phyloP scores from a whole-genome alignment of 2,329 filamentous ascomycete genomes.

The Talaromyces sp. region DNA sequence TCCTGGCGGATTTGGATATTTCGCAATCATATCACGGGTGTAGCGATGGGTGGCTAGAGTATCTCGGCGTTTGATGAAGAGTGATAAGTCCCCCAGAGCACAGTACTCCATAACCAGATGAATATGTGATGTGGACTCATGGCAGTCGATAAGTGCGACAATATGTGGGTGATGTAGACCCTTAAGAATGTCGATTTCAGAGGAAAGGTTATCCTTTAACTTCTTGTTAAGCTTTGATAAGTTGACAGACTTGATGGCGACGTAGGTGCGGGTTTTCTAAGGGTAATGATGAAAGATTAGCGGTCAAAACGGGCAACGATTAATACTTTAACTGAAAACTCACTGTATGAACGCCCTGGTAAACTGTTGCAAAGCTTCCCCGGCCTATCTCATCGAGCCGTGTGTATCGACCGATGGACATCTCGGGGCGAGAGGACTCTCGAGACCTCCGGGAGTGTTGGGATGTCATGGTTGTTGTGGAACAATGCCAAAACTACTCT shows the following conservation, averaged over 20 bases:
- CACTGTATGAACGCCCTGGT: constrained; percentile 82
- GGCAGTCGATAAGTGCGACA: constrained; percentile 91
- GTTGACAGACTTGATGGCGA: constrained; percentile 96
- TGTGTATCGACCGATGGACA: constrained; percentile 72
- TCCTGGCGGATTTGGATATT: constrained; percentile 81
- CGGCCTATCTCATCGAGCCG: constrained; percentile 91
- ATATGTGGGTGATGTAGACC: constrained; percentile 94
- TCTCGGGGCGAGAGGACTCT: constrained; percentile 35
- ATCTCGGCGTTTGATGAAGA: constrained; percentile 94
- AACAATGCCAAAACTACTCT: constrained; percentile 18
- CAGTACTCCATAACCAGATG: constrained; percentile 99
- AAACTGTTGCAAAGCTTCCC: constrained; percentile 96
- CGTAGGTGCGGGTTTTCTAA: constrained; percentile 76
- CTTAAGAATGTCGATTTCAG: constrained; percentile 94
- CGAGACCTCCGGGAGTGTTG: constrained; percentile 47
- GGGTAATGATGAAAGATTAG: constrained; percentile 4
- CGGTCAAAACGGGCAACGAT: constrained; percentile 14
- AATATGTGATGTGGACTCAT: constrained; percentile 84
- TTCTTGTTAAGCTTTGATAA: constrained; percentile 90
- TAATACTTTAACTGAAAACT: constrained; percentile 36
- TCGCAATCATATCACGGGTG: constrained; percentile 86
- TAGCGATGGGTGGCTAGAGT: constrained; percentile 77
- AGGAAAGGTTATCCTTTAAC: constrained; percentile 91
- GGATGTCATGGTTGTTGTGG: constrained; percentile 46
- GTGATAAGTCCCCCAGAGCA: constrained; percentile 87